Percentiles rank a stretch among this genome's conserved stretches.
phyloP scores from a whole-genome alignment of 139 green algal species.

The Coelastrella sp. region DNA sequence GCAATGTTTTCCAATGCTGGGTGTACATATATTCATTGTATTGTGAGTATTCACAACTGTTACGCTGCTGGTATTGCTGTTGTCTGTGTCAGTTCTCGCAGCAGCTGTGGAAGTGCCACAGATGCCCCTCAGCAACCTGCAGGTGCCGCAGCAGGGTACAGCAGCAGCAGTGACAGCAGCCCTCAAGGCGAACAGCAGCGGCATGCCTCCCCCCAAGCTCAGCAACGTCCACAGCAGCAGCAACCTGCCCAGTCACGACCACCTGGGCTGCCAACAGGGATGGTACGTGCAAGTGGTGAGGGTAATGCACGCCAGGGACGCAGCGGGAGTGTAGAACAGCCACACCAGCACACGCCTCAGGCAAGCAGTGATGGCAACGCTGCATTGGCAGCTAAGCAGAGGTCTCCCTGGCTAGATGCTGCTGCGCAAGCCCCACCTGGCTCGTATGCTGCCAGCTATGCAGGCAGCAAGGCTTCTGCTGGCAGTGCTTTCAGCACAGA shows the following conservation, averaged over 20 bases:
- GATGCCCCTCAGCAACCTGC: background rate
- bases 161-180: background rate
- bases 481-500: background rate
- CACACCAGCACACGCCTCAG: background rate
- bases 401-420: background rate
- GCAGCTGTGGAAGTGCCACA: background rate
- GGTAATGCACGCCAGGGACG: background rate
- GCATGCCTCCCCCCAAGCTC: too few species aligned
- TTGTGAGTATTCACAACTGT: too few species aligned
- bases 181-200: background rate
- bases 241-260: background rate
- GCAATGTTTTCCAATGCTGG: too few species aligned
- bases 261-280: background rate
- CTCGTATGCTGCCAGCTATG: background rate
- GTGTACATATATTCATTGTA: too few species aligned
- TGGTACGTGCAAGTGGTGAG: too few species aligned
- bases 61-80: too few species aligned
- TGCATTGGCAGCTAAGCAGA: too few species aligned
- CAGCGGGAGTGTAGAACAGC: background rate
- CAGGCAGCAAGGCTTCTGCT: background rate
- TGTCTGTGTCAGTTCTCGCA: background rate
- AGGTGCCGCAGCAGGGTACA: background rate
- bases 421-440: background rate
- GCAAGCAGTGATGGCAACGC: too few species aligned
- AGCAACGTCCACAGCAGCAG: too few species aligned